Base-by-base conservation (phyloP, 495 filamentous ascomycete genomes). In the Tuber umbilicatum region DNA sequence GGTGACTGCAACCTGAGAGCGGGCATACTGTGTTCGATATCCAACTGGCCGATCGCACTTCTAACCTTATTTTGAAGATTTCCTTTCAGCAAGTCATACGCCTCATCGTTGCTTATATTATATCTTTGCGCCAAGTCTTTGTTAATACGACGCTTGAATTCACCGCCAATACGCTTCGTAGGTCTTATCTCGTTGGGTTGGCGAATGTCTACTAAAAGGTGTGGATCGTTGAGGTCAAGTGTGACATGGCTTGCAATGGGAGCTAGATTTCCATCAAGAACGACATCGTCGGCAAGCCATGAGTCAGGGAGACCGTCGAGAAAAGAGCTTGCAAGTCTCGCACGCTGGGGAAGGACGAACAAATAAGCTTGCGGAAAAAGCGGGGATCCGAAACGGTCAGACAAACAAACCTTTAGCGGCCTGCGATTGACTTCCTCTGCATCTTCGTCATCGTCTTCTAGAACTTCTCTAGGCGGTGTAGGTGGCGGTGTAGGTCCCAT, bases 31-130 rank as follows among this genome's bases (percentile, higher is more conserved):
- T 99, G 95, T 84, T 98, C 95, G 40, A 99, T 88, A 31, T 89
- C 87, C 43, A 96, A 85, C 77, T 92, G 92, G 10, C 93, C 93
- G 71, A 99, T 86, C 0, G 91, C 96, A 69, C 93, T 94, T 60
- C 95, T 90, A 76, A 99, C 91, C 84, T 96, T 97, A 86, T 91
- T 94, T 84, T 96, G 93, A 77, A 94, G 92, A 82, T 97, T 99
- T 82, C 96, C 93, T 84, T 99, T 98, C 67, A 99, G 87, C 71
- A 92, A 89, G 78, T 97, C 93, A 82, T 99, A 99, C 2, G 93
- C 94, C 68, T 93, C 90, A 80, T 99, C 95, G 74, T 97, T 97
- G 40, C 94, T 97, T 70, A 97, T 91, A 83, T 98, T 97, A 87
- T 97, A 98, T 37, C 94, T 88, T 76, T 90, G 87, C 39, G 86